Evolutionary conservation across 495 filamentous ascomycete species (phyloP).

Genomic region (Hypoxylon perforatum): DNA sequence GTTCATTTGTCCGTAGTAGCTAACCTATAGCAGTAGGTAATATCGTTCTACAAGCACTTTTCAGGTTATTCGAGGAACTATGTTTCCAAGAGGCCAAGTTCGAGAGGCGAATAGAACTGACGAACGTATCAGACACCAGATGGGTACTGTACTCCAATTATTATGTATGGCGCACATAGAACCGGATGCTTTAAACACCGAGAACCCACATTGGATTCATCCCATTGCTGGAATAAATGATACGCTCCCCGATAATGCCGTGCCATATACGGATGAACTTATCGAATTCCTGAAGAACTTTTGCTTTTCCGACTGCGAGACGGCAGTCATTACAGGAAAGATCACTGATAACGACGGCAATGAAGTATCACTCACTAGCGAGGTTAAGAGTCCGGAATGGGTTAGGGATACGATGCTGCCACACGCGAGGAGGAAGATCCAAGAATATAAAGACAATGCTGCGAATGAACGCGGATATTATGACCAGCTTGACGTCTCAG

Average conservation of each 20-base stretch:
- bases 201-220: not conserved
- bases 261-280: slow-evolving; percentile 10
- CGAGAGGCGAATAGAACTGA: not conserved
- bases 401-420: slow-evolving; percentile 3
- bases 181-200: too few species aligned
- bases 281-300: not conserved
- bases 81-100: not conserved
- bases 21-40: too few species aligned
- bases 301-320: not conserved
- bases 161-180: not conserved
- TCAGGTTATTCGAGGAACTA: not conserved
- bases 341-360: not conserved
- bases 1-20: too few species aligned
- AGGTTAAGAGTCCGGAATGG: not conserved
- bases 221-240: not conserved
- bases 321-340: not conserved
- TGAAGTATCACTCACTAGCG: not conserved
- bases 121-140: slow-evolving; percentile 1
- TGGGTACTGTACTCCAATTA: not conserved
- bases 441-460: not conserved
- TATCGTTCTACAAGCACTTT: not conserved
- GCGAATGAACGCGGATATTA: not conserved
- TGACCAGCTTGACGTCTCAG: slow-evolving; percentile 8
- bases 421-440: not conserved
- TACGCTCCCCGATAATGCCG: not conserved